Base-by-base conservation (phyloP, 2,329 filamentous ascomycete species). In the Metarhizium brunneum region DNA sequence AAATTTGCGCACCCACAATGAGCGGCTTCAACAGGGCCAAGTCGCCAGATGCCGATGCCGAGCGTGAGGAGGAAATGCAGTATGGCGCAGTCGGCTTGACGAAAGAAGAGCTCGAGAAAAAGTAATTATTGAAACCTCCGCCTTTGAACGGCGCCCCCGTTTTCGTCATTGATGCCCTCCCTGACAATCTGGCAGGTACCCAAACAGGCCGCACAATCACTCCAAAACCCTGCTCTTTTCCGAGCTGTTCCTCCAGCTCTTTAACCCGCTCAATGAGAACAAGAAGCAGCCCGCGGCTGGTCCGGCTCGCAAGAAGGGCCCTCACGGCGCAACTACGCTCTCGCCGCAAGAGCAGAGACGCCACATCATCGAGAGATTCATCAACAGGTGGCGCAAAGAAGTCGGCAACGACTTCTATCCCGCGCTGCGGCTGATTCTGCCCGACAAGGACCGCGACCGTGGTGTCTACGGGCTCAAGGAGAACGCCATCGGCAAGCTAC, bases 401-500 rank as follows among this genome's bases (percentile, higher is more conserved):
- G 92, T 96, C 25, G 94, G 94, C 30, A 76, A 90, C 62, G 94
- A 99, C 69, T 89, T 99, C 64, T 97, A 94, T 66, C 94, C 94
- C 0, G 92, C 90, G 2, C 81, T 99, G 69, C 85, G 94, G 20
- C 80, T 99, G 50, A 96, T 97, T 56, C 78, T 96, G 3, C 92
- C 92, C 0, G 90, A 95, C 64, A 95, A 95, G 67, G 94, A 99
- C 66, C 84, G 91, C 43, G 91, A 97, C 65, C 83, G 94, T 50
- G 87, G 88, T 18, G 91, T 96, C 76, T 99, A 97, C 65, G 90
- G 92, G 1, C 76, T 99, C 45, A 97, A 97, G 67, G 94, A 99
- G 74, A 92, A 87, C 67, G 83, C 86, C 5, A 91, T 99, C 57
- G 92, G 87, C 10, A 96, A 91, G 67, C 74, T 97, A 20, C 76